Conservation (phyloP, 2,329 filamentous ascomycete species). For the Fusarium sacchari region DNA sequence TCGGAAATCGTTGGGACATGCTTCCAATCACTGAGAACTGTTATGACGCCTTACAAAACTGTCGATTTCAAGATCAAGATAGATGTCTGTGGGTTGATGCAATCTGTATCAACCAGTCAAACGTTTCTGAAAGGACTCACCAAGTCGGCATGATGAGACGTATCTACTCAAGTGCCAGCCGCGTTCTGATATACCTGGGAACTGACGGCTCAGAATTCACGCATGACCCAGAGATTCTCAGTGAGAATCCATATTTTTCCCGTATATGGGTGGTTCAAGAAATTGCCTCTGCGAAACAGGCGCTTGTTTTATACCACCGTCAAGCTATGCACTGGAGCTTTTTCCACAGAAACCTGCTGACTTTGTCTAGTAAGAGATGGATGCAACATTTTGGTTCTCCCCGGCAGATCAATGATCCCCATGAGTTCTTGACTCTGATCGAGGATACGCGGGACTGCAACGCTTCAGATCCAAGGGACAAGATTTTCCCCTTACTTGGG, state of each 20-base stretch:
- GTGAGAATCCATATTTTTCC: not conserved
- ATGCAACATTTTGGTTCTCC: not conserved
- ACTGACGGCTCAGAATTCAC: fast-evolving
- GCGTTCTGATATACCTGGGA: not conserved
- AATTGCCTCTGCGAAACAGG: not conserved
- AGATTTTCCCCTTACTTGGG: not conserved
- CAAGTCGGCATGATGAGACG: not conserved
- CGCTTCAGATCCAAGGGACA: slow-evolving; percentile 1
- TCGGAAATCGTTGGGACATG: not conserved
- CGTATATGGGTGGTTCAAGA: not conserved
- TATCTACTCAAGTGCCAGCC: not conserved
- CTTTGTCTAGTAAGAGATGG: not conserved
- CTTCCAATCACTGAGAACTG: not conserved
- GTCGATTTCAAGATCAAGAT: not conserved
- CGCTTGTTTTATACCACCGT: fast-evolving
- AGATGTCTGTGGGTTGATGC: not conserved
- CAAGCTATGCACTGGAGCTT: not conserved
- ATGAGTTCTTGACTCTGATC: not conserved
- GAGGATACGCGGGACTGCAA: not conserved
- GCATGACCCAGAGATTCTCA: not conserved
- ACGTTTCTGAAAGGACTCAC: not conserved
- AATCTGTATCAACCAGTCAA: not conserved
- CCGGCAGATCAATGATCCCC: not conserved
- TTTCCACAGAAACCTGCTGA: fast-evolving
- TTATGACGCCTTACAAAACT: not conserved